Conservation (phyloP, 1,284 basidiomycete genomes). For the Fomitopsis betulina region DNA sequence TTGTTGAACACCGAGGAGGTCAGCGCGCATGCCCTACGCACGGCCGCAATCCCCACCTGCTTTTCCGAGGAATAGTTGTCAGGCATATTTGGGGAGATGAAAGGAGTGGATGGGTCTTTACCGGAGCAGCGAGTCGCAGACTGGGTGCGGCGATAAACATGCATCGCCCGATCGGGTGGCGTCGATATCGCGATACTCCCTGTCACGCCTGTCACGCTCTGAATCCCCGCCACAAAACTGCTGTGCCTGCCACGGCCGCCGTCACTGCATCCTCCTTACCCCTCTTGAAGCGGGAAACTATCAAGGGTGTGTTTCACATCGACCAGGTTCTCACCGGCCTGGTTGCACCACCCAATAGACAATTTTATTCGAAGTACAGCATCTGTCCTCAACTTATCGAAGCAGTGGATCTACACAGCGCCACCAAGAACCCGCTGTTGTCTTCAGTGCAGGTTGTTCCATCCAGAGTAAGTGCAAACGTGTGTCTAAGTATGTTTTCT, state of each 20-base stretch:
- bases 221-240: not conserved
- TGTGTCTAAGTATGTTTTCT: too few relatives aligned
- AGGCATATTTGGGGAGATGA: slow-evolving; percentile 25
- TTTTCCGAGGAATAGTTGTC: slow-evolving; percentile 46
- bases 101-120: slow-evolving; percentile 8
- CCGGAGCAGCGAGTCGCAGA: slow-evolving; percentile 14
- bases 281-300: too few relatives aligned
- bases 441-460: too few relatives aligned
- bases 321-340: too few relatives aligned
- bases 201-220: not conserved
- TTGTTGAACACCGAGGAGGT: slow-evolving; percentile 88
- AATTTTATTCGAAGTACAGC: too few relatives aligned
- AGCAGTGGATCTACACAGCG: too few relatives aligned
- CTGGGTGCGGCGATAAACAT: not conserved
- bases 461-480: too few relatives aligned
- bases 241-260: not conserved
- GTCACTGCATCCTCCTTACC: too few relatives aligned
- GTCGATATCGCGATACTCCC: not conserved
- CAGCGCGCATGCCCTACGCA: slow-evolving; percentile 81
- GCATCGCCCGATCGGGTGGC: not conserved
- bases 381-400: too few relatives aligned
- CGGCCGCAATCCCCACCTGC: slow-evolving; percentile 83
- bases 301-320: too few relatives aligned
- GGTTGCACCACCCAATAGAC: too few relatives aligned
- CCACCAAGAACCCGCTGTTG: too few relatives aligned